Percentiles rank a stretch among this genome's conserved stretches.
Evolutionary conservation across 2,329 filamentous ascomycete genomes (phyloP).

Genomic region (Periconia sp.): DNA sequence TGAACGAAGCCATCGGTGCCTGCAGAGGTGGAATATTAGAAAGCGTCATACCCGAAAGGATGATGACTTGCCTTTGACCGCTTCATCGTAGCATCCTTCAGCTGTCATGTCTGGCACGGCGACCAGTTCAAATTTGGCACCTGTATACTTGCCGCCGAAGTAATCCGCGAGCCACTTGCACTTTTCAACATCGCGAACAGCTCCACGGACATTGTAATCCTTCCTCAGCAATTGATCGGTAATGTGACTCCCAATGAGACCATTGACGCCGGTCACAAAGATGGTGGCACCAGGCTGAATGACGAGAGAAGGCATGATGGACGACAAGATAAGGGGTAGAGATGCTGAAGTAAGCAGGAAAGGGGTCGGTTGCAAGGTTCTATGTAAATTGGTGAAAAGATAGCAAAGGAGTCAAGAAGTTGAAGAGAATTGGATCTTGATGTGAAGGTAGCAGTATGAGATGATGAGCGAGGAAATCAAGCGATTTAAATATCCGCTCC

Average conservation of each 20-base stretch:
- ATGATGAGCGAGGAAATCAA: background rate
- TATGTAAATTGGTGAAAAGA: slow-evolving; percentile 2
- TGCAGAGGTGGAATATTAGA: slow-evolving; percentile 3
- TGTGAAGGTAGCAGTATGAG: background rate
- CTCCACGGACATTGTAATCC: slow-evolving; percentile 45
- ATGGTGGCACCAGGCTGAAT: slow-evolving; percentile 32
- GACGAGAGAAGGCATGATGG: slow-evolving; percentile 21
- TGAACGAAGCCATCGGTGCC: slow-evolving; percentile 52
- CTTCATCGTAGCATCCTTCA: slow-evolving; percentile 32
- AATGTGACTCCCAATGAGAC: slow-evolving; percentile 41
- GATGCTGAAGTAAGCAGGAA: slow-evolving; percentile 13
- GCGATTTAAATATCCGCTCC: background rate
- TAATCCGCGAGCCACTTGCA: slow-evolving; percentile 36
- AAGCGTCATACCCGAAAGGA: background rate
- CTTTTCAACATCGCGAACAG: slow-evolving; percentile 37
- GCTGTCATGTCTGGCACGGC: slow-evolving; percentile 35
- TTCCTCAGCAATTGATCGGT: slow-evolving; percentile 35
- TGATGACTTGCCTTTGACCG: slow-evolving; percentile 30
- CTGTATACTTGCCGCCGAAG: slow-evolving; percentile 31
- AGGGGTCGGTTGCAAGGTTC: slow-evolving; percentile 10
- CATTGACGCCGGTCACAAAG: slow-evolving; percentile 45
- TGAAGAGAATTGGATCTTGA: background rate
- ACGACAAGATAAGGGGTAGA: background rate
- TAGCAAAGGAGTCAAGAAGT: background rate
- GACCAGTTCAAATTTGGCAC: slow-evolving; percentile 34